Base-by-base conservation (phyloP, 1,284 basidiomycete species). In the Phenoliferia sp. region DNA sequence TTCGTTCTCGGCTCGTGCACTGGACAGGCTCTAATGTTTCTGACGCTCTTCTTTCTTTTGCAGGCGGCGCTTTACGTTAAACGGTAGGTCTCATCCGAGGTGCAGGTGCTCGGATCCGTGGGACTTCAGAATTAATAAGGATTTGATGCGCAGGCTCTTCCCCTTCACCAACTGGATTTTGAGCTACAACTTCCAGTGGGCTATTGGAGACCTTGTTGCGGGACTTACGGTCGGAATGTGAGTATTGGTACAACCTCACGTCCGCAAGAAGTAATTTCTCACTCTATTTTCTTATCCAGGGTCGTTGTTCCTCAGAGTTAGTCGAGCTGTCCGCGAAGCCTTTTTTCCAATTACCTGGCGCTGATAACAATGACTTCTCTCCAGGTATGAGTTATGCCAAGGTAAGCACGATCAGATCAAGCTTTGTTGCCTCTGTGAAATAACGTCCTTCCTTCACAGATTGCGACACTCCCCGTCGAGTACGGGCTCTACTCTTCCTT, bases 401-500 rank as follows among this genome's bases (percentile, higher is more conserved):
- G 55, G n/a, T n/a, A n/a, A n/a, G n/a, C n/a, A n/a, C n/a, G n/a
- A n/a, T n/a, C n/a, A n/a, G n/a, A n/a, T n/a, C n/a, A n/a, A n/a
- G n/a, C n/a, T n/a, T n/a, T n/a, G n/a, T n/a, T n/a, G n/a, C n/a
- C n/a, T n/a, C n/a, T n/a, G n/a, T n/a, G n/a, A n/a, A n/a, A n/a
- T n/a, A n/a, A n/a, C n/a, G n/a, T n/a, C n/a, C n/a, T n/a, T n/a
- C n/a, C n/a, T n/a, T n/a, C n/a, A n/a, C n/a, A n/a, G n/a, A 57
- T 57, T 33, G 55, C 55, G 2, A 57, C 55, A 2, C 31, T 57
- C 16, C 55, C 55, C 55, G 55, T 57, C 29, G 55, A 57, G 29
- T 52, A 93, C 77, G 96, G 96, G 71, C 84, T 98, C 17, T 99
- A 98, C 80, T 94, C 93, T 3, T 94, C 93, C 2, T 98, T 98